Conservation (phyloP, 2,329 filamentous ascomycete genomes). For the Fonsecaea erecta region DNA sequence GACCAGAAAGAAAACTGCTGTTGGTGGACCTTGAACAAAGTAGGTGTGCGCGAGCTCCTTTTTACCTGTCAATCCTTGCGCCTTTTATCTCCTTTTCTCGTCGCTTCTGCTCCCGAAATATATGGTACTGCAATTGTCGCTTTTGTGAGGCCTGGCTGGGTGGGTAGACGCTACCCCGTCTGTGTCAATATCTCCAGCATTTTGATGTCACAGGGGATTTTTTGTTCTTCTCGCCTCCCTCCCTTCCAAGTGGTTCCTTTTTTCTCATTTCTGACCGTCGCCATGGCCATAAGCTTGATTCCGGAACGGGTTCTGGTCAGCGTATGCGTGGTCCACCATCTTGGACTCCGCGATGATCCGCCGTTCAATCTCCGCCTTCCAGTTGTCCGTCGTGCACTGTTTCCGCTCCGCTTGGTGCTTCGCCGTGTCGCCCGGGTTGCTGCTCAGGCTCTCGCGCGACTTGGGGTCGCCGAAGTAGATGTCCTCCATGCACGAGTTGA, state of each 20-base stretch:
- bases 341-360: constrained; percentile 9
- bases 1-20: too few relatives aligned
- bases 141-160: too few relatives aligned
- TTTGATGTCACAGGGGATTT: too few relatives aligned
- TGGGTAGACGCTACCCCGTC: too few relatives aligned
- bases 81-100: too few relatives aligned
- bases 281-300: constrained; percentile 19
- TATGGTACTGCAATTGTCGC: too few relatives aligned
- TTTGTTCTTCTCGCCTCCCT: not conserved
- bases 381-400: constrained; percentile 20
- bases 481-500: constrained; percentile 19
- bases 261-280: constrained; percentile 20
- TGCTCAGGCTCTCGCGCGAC: constrained; percentile 17
- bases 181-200: not conserved
- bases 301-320: constrained; percentile 7
- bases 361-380: constrained; percentile 26
- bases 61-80: too few relatives aligned
- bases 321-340: constrained; percentile 23
- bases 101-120: too few relatives aligned
- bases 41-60: too few relatives aligned
- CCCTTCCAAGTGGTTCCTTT: not conserved
- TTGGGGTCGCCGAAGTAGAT: constrained; percentile 20
- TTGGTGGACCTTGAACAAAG: too few relatives aligned
- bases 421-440: constrained; percentile 20
- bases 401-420: constrained; percentile 4